Evolutionary conservation across 306 rosid species (phyloP), one percentile per base, ranked within the genome.

Genomic region (Bauhinia variegata): DNA sequence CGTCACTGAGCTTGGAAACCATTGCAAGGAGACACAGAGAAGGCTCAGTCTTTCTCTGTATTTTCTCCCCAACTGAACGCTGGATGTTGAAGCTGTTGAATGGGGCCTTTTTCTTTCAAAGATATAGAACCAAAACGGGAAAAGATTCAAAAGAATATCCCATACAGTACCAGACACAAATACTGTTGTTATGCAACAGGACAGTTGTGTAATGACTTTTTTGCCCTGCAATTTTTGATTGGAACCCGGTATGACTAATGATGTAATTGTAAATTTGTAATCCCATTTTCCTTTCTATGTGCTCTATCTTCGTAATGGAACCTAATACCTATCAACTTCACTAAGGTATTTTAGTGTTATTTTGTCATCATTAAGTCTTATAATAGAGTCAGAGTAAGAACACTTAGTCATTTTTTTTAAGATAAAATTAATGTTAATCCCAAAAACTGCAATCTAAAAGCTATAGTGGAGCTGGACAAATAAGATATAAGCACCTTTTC

Each of bases 141-240:
- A 28, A 63, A n/a, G n/a, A n/a, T n/a, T n/a, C n/a, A n/a, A n/a
- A n/a, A 90, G n/a, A n/a, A n/a, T n/a, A n/a, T n/a, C n/a, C n/a
- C n/a, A 87, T 87, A 90, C 82, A 55, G 82, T 58, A 75, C 79
- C 86, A 16, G 64, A 80, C 84, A 56, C 73, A 66, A 47, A 63
- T 54, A n/a, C n/a, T n/a, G n/a, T n/a, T n/a, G n/a, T n/a, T n/a
- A n/a, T n/a, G n/a, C n/a, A n/a, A n/a, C 55, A 17, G 15, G 54
- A 48, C 77, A 44, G 69, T 46, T 67, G 28, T 36, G 7, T 10
- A 58, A 61, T 66, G 55, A 77, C 85, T n/a, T 19, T 36, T 51
- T 16, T 61, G 39, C 80, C 85, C 63, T 59, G 47, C 34, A 72
- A 1, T 23, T 23, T 23, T 1, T 23, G 28, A 23, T n/a, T n/a